A percentile compares a stretch with the other conserved stretches of the same genome.
phyloP scores from a whole-genome alignment of 441 rosid species.

The Sinapis alba region DNA sequence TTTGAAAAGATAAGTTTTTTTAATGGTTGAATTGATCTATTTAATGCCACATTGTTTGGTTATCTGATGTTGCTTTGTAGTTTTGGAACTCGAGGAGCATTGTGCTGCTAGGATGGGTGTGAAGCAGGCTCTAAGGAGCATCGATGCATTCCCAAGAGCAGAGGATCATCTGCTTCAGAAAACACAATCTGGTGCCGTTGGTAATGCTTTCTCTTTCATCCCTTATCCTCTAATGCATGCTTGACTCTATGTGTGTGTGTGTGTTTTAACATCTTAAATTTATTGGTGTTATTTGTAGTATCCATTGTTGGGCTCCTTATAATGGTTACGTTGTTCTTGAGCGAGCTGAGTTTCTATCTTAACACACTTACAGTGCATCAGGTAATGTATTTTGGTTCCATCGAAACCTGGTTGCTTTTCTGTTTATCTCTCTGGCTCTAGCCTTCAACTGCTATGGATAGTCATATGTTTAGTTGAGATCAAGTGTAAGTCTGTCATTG shows the following conservation, averaged over 20 bases:
- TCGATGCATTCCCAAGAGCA: slow-evolving; percentile 96
- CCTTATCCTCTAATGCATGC: background rate
- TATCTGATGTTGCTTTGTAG: slow-evolving; percentile 7
- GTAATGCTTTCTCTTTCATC: slow-evolving; percentile 38
- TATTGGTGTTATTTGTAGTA: slow-evolving; percentile 48
- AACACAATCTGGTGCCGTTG: slow-evolving; percentile 94
- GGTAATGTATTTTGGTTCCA: slow-evolving; percentile 49
- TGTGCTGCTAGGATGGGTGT: slow-evolving; percentile 60
- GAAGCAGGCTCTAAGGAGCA: slow-evolving; percentile 78
- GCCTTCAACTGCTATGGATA: background rate
- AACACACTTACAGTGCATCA: slow-evolving; percentile 83
- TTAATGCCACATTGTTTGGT: background rate
- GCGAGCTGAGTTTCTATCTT: slow-evolving; percentile 85
- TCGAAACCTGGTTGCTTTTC: background rate
- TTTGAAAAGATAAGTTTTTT: background rate
- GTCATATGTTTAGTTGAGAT: background rate
- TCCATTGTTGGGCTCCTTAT: slow-evolving; percentile 77
- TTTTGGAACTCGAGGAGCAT: background rate
- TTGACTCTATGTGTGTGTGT: background rate
- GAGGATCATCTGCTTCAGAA: slow-evolving; percentile 96
- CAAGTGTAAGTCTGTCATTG: too few relatives aligned
- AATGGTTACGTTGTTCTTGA: slow-evolving; percentile 90
- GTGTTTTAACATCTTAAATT: background rate
- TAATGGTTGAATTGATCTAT: background rate
- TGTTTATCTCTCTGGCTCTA: background rate